Base-by-base conservation (phyloP, 495 filamentous ascomycete genomes). In the Annulohypoxylon moriforme region DNA sequence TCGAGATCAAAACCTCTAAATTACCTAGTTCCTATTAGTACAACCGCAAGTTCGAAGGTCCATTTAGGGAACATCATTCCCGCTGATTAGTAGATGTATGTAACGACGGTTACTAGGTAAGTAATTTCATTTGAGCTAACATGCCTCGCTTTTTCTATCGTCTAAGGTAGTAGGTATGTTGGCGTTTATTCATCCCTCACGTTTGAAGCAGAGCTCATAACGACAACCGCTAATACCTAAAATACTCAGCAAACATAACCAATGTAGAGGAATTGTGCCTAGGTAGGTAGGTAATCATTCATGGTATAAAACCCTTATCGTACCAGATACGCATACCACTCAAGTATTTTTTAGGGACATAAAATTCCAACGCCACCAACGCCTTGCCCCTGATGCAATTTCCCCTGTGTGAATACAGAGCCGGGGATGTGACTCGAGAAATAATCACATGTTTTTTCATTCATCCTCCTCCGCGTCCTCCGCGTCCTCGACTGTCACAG, bases 401-500 rank as follows among this genome's bases (percentile, higher is more conserved):
- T 71, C 34, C 53, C 53, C 33, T 42, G 34, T 66, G 65, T 65
- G 62, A 68, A 74, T 63, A 74, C 67, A 71, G 58, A 64, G 58
- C 64, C 44, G 44, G 34, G 47, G 34, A 16, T 36, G 29, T 38
- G 33, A 46, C 63, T 64, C 47, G 40, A 57, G 55, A 22, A 58
- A 40, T 22, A 13, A 52, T 11, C 42, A 49, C 33, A 9, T 25
- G 11, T 7, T 46, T 57, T 72, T 67, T n/a, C n/a, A 75, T 18
- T 76, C 64, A 53, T 72, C 58, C 25, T 80, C 78, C 18, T 70
- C 64, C 34, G n/a, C n/a, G n/a, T 72, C 58, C 25, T 80, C 78
- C 20, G 70, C 81, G 34, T 84, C 82, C 60, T 83, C 81, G 16
- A 83, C 75, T 5, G 81, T 81, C 20, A 74, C 82, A 8, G 79